Base-by-base conservation (phyloP, 1,139 yeast genomes). In the Pichia sp. region DNA sequence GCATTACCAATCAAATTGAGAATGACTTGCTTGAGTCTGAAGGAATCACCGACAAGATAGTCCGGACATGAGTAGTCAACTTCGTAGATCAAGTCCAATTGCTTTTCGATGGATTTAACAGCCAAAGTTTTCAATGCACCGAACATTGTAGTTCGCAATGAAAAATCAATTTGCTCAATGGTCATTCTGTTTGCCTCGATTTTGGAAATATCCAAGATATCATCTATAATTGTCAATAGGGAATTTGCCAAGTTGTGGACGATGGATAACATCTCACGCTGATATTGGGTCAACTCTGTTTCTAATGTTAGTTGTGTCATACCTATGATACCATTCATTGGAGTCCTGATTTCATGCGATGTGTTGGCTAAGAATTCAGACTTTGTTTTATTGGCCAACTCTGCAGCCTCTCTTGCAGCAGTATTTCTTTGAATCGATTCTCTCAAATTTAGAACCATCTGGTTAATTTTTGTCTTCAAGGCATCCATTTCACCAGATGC, bases 401-500 rank as follows among this genome's bases (percentile, higher is more conserved):
- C 96, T 46, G 96, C 96, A 43, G 96, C 96, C 70, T 89, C 96
- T 72, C 96, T 82, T 1, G 96, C 96, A 7, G 93, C 95, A 0
- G 96, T 88, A 67, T 88, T 89, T 70, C 96, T 82, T 71, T 89
- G 95, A 70, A 89, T 88, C 1, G 95, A 86, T 68, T 89, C 96
- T 70, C 96, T 80, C 65, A 89, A 76, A 67, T 88, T 87, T 61
- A 87, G 78, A 68, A 89, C 96, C 96, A 89, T 89, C 75, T 88
- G 95, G 71, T 89, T 89, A 68, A 89, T 89, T 69, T 89, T 89
- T 0, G 95, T 88, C 69, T 89, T 89, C 67, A 89, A 78, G 0
- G 96, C 95, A 70, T 88, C 95, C 96, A 89, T 89, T 75, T 89
- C 96, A 70, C 96, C 96, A 52, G 85, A 79, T 1, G 96, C 96